Conservation (phyloP, 768 basidiomycete species). For the Phaeotremella fagi region DNA sequence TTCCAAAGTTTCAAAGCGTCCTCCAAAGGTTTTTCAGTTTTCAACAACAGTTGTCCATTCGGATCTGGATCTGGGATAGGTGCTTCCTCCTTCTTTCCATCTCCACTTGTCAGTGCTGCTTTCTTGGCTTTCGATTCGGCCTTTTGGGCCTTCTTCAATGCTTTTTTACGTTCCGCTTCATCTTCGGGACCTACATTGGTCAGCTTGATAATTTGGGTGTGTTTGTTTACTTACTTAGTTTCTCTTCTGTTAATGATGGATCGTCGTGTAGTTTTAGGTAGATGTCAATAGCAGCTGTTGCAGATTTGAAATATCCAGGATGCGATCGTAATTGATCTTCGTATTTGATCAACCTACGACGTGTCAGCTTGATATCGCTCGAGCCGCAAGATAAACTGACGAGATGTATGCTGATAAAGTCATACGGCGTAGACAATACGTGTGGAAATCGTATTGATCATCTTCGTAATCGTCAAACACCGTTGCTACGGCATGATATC, state of each 20-base stretch:
- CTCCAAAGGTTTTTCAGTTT: conserved; percentile 63
- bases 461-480: conserved; percentile 83
- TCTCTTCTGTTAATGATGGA: conserved; percentile 39
- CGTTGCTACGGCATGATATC: conserved; percentile 69
- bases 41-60: conserved; percentile 67
- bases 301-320: conserved; percentile 68
- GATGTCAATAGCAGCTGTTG: conserved; percentile 66
- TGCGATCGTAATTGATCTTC: conserved; percentile 75
- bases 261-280: conserved; percentile 40
- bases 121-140: conserved; percentile 44
- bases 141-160: conserved; percentile 48
- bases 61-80: conserved; percentile 67
- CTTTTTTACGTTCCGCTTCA: conserved; percentile 45
- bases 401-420: conserved; percentile 78
- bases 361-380: conserved; percentile 3
- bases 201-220: background rate
- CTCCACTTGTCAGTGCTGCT: conserved; percentile 12
- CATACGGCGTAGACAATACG: conserved; percentile 83
- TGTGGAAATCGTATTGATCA: conserved; percentile 97
- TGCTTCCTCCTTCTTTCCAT: conserved; percentile 32
- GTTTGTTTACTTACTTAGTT: conserved; percentile 29
- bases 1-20: conserved; percentile 66
- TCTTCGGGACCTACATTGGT: conserved; percentile 37
- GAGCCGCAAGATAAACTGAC: conserved; percentile 53
- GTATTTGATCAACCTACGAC: conserved; percentile 66